phyloP scores from a whole-genome alignment of 2,329 filamentous ascomycete species.

The Fusarium zealandicum region DNA sequence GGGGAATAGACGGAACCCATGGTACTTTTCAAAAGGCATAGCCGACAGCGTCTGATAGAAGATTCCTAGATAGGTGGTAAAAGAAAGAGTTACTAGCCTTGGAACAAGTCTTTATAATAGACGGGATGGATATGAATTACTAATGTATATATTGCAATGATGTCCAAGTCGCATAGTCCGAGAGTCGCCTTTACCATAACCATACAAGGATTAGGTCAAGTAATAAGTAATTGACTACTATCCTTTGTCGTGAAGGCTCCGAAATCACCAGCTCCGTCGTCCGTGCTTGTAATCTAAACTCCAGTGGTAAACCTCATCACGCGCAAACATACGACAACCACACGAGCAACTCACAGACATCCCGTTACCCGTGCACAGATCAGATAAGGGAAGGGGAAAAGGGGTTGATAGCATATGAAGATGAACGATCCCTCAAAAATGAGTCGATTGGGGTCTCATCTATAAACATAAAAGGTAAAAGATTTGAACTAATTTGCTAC shows the following conservation, averaged over 20 bases:
- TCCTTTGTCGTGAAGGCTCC: conserved; percentile 11
- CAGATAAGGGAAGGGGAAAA: conserved; percentile 1
- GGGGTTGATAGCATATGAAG: neutral
- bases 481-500: neutral
- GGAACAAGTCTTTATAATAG: too few relatives aligned
- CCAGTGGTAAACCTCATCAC: neutral
- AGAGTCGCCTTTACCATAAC: too few relatives aligned
- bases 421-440: neutral
- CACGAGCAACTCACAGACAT: conserved; percentile 10
- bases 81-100: too few relatives aligned
- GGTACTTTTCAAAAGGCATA: too few relatives aligned
- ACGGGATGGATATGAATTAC: too few relatives aligned
- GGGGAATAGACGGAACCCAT: too few relatives aligned
- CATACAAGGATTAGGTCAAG: too few relatives aligned
- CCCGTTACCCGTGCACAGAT: conserved; percentile 15
- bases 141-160: too few relatives aligned
- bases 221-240: neutral
- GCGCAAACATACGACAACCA: conserved; percentile 33
- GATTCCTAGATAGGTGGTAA: too few relatives aligned
- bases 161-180: too few relatives aligned
- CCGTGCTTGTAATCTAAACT: neutral
- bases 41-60: too few relatives aligned
- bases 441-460: neutral
- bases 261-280: neutral
- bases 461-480: neutral